A percentile compares a stretch with the other conserved stretches of the same genome.
phyloP scores from a whole-genome alignment of 164 flowering plant genomes.

The Annona squamosa region DNA sequence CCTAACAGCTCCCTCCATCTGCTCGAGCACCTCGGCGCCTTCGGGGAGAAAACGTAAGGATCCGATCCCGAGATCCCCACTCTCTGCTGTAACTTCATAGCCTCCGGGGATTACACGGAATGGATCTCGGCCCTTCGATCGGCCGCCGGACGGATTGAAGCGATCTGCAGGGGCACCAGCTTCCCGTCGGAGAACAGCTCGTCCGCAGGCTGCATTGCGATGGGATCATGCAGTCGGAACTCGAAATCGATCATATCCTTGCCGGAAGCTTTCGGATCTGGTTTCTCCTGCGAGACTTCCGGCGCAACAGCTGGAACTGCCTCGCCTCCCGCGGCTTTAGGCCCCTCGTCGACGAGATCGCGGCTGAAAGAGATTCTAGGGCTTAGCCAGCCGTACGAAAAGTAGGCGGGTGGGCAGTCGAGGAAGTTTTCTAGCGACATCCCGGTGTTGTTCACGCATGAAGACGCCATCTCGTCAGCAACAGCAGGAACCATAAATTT shows the following conservation, averaged over 20 bases:
- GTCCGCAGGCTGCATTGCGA: conserved; percentile 76
- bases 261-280: conserved; percentile 21
- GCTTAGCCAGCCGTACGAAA: conserved; percentile 53
- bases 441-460: conserved; percentile 65
- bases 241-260: conserved; percentile 54
- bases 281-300: conserved; percentile 4
- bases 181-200: conserved; percentile 80
- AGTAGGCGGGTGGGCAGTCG: too few relatives aligned
- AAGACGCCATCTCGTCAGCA: conserved; percentile 88
- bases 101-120: not conserved
- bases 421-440: conserved; percentile 43
- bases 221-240: conserved; percentile 75
- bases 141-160: conserved; percentile 9
- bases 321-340: conserved; percentile 10
- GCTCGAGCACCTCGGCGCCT: conserved; percentile 81
- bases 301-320: not conserved
- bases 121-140: not conserved
- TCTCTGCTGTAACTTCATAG: not conserved
- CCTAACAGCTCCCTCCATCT: conserved; percentile 83
- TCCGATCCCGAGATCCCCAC: conserved; percentile 19
- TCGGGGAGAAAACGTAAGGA: conserved; percentile 62
- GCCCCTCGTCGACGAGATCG: conserved; percentile 30
- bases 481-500: conserved; percentile 73
- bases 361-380: conserved; percentile 53
- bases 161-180: conserved; percentile 59